Percentiles rank a stretch among this genome's conserved stretches.
Evolutionary conservation across 2,329 filamentous ascomycete genomes (phyloP).

Genomic region (Aspergillus novofumigatus): DNA sequence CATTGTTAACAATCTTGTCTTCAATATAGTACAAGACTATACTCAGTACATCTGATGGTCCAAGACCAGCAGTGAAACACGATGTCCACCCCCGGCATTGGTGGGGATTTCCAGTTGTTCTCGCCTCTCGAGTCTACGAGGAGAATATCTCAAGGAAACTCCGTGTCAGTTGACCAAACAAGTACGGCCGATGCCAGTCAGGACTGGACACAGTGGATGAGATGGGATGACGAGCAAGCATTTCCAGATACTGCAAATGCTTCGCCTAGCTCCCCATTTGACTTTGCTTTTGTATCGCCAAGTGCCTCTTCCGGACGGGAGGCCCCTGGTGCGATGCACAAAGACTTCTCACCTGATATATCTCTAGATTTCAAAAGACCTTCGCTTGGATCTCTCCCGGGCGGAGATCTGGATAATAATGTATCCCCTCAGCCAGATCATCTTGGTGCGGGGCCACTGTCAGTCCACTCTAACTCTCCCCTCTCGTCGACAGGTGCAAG

Average conservation of each 20-base stretch:
- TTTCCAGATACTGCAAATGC: constrained; percentile 27
- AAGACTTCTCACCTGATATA: constrained; percentile 29
- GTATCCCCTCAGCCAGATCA: constrained; percentile 4
- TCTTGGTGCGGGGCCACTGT: constrained; percentile 7
- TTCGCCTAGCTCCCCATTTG: constrained; percentile 19
- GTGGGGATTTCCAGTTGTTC: constrained; percentile 33
- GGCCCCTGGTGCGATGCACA: constrained; percentile 14
- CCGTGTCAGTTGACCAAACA: constrained; percentile 16
- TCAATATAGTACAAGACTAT: neutral
- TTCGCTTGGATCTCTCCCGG: constrained; percentile 17
- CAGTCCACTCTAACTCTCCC: constrained; percentile 23
- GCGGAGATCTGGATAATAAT: constrained; percentile 3
- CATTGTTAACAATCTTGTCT: neutral
- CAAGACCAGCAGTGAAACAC: constrained; percentile 12
- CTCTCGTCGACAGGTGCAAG: constrained; percentile 26
- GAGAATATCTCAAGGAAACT: constrained; percentile 16
- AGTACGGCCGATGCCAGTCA: constrained; percentile 27
- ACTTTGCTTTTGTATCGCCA: constrained; percentile 24
- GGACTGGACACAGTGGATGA: constrained; percentile 45
- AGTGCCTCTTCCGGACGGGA: constrained; percentile 21
- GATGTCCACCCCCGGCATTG: constrained; percentile 24
- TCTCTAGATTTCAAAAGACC: constrained; percentile 29
- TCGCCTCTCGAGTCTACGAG: constrained; percentile 21
- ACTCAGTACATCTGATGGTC: constrained; percentile 12
- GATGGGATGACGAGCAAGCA: constrained; percentile 38